A percentile compares a stretch with the other conserved stretches of the same genome.
These are phyloP conservation scores for Coemansia sp. DNA, from an alignment of 192 early-diverging fungal genomes.

Conservation along the genomic window DNA sequence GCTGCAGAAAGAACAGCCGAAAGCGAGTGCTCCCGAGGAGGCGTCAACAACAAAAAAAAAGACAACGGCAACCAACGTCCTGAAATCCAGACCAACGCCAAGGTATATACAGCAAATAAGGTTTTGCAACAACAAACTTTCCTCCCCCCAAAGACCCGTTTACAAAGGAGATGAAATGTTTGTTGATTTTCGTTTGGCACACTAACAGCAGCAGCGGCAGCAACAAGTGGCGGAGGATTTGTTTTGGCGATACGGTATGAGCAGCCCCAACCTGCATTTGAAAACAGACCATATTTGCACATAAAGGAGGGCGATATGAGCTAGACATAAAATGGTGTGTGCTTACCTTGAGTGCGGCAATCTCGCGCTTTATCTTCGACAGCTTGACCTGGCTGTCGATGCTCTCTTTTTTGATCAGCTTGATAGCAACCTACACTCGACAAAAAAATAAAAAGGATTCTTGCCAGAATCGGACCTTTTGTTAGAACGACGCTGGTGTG, in stretches of 20 bases:
- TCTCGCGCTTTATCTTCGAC: slow-evolving; percentile 92
- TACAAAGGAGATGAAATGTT: slow-evolving; percentile 1
- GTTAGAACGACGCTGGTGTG: slow-evolving; percentile 3
- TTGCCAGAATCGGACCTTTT: not conserved
- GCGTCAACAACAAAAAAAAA: not conserved
- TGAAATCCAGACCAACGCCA: slow-evolving; percentile 4
- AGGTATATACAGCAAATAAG: slow-evolving; percentile 3
- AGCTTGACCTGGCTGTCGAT: slow-evolving; percentile 79
- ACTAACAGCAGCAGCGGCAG: not conserved
- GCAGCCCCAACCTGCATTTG: not conserved
- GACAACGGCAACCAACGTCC: not conserved
- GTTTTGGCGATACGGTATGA: slow-evolving; percentile 4
- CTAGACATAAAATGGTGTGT: not conserved
- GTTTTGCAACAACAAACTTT: not conserved
- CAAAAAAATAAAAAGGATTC: not conserved
- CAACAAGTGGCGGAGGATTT: slow-evolving; percentile 4
- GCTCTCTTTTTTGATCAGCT: slow-evolving; percentile 90
- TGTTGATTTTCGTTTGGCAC: not conserved
- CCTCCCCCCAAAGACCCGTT: not conserved
- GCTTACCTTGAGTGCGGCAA: slow-evolving; percentile 85
- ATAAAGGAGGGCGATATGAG: not conserved
- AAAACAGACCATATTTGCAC: not conserved
- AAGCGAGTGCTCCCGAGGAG: not conserved
- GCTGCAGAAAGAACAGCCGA: not conserved
- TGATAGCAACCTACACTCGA: slow-evolving; percentile 75